These are phyloP conservation scores for Zygosaccharomyces pseudobailii DNA, from an alignment of 1,139 yeast species.

Conservation along the genomic window DNA sequence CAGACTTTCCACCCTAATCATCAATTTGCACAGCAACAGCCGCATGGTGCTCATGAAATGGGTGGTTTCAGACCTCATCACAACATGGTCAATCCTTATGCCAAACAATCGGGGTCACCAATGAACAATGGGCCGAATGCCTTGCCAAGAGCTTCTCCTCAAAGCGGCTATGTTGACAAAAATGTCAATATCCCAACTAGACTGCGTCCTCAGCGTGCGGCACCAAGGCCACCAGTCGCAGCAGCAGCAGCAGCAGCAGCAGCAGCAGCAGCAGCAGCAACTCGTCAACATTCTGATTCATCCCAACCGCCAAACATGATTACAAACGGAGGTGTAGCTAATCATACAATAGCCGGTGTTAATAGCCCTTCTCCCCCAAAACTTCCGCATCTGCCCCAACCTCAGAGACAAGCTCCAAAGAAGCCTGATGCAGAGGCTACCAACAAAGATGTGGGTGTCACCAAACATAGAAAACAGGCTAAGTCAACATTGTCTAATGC, in stretches of 20 bases:
- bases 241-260: too few relatives aligned
- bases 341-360: constrained; percentile 7
- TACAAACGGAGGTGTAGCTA: constrained; percentile 12
- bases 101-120: constrained; percentile 11
- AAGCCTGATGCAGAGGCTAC: constrained; percentile 34
- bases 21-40: constrained; percentile 25
- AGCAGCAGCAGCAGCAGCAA: constrained; percentile 12
- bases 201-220: constrained; percentile 22
- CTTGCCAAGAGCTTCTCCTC: constrained; percentile 4
- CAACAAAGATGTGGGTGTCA: constrained; percentile 29
- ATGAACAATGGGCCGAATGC: constrained; percentile 7
- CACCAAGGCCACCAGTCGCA: constrained; percentile 20
- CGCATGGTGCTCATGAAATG: constrained; percentile 14
- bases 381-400: constrained; percentile 25
- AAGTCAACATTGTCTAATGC: constrained; percentile 75
- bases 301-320: constrained; percentile 11
- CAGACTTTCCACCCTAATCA: constrained; percentile 11
- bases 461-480: constrained; percentile 52
- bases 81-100: constrained; percentile 29
- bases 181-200: constrained; percentile 19
- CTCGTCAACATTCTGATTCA: constrained; percentile 7
- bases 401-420: constrained; percentile 34
- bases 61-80: constrained; percentile 24
- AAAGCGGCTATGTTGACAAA: constrained; percentile 4
- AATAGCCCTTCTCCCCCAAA: constrained; percentile 17